Evolutionary conservation across 495 filamentous ascomycete species (phyloP).

Genomic region (Aspergillus leporis): DNA sequence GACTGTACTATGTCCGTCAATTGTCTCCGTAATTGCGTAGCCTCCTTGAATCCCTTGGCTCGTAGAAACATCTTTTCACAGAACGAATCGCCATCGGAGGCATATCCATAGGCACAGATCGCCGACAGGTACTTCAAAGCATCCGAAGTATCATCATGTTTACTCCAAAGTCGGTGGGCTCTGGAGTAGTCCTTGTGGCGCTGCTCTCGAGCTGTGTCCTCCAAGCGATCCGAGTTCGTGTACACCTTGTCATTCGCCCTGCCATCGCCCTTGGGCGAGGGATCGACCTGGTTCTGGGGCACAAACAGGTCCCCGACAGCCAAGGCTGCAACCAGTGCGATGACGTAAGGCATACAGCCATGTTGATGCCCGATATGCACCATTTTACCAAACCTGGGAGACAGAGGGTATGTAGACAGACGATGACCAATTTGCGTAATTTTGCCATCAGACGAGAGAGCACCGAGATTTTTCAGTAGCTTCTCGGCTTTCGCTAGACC

Average conservation of each 20-base stretch:
- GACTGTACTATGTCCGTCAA: constrained; percentile 75
- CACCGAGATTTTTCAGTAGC: constrained; percentile 72
- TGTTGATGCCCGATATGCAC: constrained; percentile 83
- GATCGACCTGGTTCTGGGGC: constrained; percentile 75
- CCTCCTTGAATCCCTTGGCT: constrained; percentile 82
- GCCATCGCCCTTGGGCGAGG: constrained; percentile 39
- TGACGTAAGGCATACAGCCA: constrained; percentile 79
- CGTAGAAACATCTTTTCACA: constrained; percentile 81
- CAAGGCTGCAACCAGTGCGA: constrained; percentile 84
- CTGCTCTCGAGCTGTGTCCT: constrained; percentile 65
- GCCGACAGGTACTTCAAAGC: constrained; percentile 88
- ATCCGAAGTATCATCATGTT: constrained; percentile 79
- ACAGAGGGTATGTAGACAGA: constrained; percentile 85
- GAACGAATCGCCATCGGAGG: constrained; percentile 67
- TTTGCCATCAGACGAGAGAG: constrained; percentile 65
- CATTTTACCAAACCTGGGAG: constrained; percentile 88
- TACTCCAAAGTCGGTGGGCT: constrained; percentile 76
- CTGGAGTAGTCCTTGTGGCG: constrained; percentile 69
- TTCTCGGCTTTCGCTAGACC: constrained; percentile 85
- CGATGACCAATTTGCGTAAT: constrained; percentile 74
- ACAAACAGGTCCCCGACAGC: constrained; percentile 88
- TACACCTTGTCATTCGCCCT: constrained; percentile 46
- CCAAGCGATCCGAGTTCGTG: constrained; percentile 64
- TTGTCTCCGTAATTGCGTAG: constrained; percentile 77
- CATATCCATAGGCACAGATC: constrained; percentile 79